Percentiles rank a stretch among this genome's conserved stretches.
Evolutionary conservation across 2,329 filamentous ascomycete genomes (phyloP).

Genomic region (Calonectria pseudoturangicola): DNA sequence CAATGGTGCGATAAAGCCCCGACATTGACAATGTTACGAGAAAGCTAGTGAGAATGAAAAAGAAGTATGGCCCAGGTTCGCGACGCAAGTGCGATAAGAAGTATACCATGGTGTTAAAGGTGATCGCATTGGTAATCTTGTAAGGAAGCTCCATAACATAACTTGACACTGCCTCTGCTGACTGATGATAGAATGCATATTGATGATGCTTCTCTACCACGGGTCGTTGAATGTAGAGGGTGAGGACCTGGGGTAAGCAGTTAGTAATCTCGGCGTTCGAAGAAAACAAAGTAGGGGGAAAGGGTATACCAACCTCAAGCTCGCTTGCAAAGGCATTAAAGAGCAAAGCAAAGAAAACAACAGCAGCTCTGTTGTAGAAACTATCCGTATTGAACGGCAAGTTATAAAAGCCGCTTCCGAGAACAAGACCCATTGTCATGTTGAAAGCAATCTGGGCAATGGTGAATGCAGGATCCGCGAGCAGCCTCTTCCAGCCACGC

Average conservation of each 20-base stretch:
- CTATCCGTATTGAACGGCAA: constrained; percentile 63
- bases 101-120: constrained; percentile 66
- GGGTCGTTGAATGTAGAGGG: constrained; percentile 57
- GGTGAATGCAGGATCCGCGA: constrained; percentile 63
- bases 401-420: constrained; percentile 71
- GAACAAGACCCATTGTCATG: constrained; percentile 69
- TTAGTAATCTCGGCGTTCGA: not conserved
- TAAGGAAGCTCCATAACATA: constrained; percentile 64
- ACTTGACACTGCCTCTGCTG: constrained; percentile 55
- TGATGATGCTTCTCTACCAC: constrained; percentile 60
- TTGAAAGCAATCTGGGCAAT: constrained; percentile 65
- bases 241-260: constrained; percentile 56
- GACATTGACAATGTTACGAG: constrained; percentile 76
- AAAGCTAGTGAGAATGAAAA: constrained; percentile 66
- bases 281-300: too few species aligned
- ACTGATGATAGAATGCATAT: constrained; percentile 60
- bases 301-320: constrained; percentile 54
- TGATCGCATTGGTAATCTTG: constrained; percentile 60
- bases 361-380: constrained; percentile 67
- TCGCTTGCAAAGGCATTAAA: constrained; percentile 68
- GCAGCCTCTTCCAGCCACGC: constrained; percentile 62
- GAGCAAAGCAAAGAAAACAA: constrained; percentile 71
- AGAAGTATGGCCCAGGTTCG: constrained; percentile 66
- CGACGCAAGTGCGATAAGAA: constrained; percentile 67
- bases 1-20: constrained; percentile 71